A percentile compares a stretch with the other conserved stretches of the same genome.
These are phyloP conservation scores for Colletotrichum tropicale DNA, from an alignment of 2,329 filamentous ascomycete genomes.

Conservation along the genomic window DNA sequence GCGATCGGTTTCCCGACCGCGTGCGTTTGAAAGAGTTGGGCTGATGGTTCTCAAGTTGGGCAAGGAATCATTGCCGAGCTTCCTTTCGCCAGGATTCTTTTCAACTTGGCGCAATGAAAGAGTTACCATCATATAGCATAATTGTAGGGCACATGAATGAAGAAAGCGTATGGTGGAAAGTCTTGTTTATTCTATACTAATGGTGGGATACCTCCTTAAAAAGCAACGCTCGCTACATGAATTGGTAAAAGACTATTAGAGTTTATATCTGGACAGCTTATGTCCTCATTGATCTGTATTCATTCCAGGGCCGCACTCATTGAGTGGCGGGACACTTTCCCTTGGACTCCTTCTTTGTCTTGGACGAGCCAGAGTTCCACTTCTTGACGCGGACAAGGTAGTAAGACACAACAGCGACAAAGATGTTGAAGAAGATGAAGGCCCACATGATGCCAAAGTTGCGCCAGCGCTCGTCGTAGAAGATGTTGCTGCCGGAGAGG, in stretches of 20 bases:
- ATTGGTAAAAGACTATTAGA: neutral
- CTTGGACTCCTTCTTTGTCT: slow-evolving; percentile 8
- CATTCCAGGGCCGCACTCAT: neutral
- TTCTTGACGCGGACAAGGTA: slow-evolving; percentile 47
- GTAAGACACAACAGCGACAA: slow-evolving; percentile 63
- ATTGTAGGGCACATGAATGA: neutral
- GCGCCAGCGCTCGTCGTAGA: slow-evolving; percentile 64
- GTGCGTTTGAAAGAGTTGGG: neutral
- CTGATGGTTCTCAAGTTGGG: neutral
- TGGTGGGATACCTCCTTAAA: neutral
- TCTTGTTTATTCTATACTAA: neutral
- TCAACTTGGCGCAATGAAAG: neutral
- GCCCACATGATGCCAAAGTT: slow-evolving; percentile 75
- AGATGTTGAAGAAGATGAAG: slow-evolving; percentile 68
- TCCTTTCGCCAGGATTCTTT: neutral
- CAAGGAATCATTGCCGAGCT: neutral
- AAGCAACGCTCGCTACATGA: slow-evolving; percentile 9
- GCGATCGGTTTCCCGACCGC: fast-evolving
- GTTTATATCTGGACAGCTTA: neutral
- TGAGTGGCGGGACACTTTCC: neutral
- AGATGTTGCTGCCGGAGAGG: slow-evolving; percentile 49
- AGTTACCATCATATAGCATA: neutral
- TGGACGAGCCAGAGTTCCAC: slow-evolving; percentile 8
- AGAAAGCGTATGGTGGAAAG: neutral
- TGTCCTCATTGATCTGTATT: neutral